phyloP scores from a whole-genome alignment of 2,329 filamentous ascomycete genomes.

The Penicillium sp. region DNA sequence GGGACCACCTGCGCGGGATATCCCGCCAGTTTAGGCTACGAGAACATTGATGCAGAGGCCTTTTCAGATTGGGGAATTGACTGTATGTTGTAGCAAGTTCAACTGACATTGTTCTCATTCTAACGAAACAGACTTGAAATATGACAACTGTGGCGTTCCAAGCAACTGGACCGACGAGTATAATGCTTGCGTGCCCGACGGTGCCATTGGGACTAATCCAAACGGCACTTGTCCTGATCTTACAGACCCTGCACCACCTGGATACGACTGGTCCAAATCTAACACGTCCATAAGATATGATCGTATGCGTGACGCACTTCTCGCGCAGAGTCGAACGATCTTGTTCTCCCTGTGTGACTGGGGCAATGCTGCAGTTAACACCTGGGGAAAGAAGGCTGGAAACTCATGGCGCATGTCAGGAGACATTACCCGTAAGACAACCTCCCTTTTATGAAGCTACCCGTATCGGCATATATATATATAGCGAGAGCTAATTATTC shows the following conservation, averaged over 20 bases:
- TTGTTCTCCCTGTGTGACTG: conserved; percentile 56
- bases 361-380: conserved; percentile 52
- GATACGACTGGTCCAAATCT: conserved; percentile 53
- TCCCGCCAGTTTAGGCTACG: conserved; percentile 57
- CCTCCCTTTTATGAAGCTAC: not conserved
- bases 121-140: conserved; percentile 50
- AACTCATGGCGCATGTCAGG: conserved; percentile 47
- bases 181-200: conserved; percentile 43
- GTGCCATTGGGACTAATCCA: conserved; percentile 31
- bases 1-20: conserved; percentile 56
- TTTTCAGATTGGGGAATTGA: conserved; percentile 62
- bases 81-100: conserved; percentile 31
- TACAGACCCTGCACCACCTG: conserved; percentile 40
- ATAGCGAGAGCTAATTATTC: not conserved
- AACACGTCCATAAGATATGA: conserved; percentile 50
- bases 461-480: not conserved
- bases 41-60: conserved; percentile 57
- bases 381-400: conserved; percentile 52
- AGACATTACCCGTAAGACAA: conserved; percentile 31
- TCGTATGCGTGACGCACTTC: conserved; percentile 55
- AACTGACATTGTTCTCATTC: not conserved
- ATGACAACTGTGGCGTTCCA: conserved; percentile 56
- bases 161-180: conserved; percentile 41
- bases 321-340: conserved; percentile 47
- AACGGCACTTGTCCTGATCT: conserved; percentile 45